These are phyloP conservation scores for Sonneratia alba DNA, from an alignment of 345 rosid species.

Conservation along the genomic window DNA sequence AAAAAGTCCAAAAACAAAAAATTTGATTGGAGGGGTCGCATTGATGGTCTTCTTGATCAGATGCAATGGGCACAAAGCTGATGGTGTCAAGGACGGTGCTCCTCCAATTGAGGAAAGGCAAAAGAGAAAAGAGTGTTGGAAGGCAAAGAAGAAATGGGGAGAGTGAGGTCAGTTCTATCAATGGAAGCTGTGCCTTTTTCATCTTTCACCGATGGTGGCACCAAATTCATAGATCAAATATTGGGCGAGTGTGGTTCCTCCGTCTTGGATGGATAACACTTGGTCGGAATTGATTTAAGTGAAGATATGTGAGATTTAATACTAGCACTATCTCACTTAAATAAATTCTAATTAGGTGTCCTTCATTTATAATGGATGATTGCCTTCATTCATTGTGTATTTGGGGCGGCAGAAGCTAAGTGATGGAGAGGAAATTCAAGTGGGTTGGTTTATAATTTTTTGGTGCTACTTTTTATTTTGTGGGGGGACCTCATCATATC, in stretches of 20 bases:
- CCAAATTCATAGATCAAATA: neutral
- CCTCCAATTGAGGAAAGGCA: conserved; percentile 17
- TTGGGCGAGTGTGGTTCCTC: too few species aligned
- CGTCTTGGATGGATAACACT: too few species aligned
- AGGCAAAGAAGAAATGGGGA: neutral
- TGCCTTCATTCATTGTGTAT: too few species aligned
- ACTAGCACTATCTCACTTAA: too few species aligned
- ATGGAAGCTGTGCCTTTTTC: neutral
- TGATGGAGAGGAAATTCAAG: neutral
- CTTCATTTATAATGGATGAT: too few species aligned
- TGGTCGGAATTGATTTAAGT: too few species aligned
- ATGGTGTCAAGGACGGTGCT: conserved; percentile 9
- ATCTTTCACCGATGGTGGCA: neutral
- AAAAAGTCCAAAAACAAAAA: neutral
- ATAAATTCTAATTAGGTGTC: too few species aligned
- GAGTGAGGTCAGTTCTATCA: neutral
- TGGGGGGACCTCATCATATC: conserved; percentile 17
- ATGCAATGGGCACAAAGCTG: conserved; percentile 8
- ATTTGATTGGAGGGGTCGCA: conserved; percentile 12
- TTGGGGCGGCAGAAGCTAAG: too few species aligned
- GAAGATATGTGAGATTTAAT: too few species aligned
- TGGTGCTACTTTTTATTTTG: conserved; percentile 6
- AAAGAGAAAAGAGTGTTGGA: neutral
- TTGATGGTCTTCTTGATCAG: conserved; percentile 1
- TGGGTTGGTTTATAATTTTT: neutral